Conservation (phyloP, 2,329 filamentous ascomycete species). For the Penicillium freii region DNA sequence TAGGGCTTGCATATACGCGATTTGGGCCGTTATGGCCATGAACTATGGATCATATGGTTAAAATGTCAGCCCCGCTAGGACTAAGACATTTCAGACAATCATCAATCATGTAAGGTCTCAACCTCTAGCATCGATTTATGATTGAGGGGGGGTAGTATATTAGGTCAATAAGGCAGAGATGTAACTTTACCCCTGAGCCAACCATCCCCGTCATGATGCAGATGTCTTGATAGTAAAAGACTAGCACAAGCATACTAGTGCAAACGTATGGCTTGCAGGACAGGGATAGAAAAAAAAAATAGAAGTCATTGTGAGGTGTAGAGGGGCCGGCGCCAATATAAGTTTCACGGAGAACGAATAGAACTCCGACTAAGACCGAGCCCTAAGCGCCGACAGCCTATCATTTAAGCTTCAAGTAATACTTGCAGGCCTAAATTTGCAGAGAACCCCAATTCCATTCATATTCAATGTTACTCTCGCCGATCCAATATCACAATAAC, state of each 20-base stretch:
- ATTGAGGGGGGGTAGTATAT: neutral
- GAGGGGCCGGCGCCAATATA: constrained; percentile 6
- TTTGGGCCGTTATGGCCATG: neutral
- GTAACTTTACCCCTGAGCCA: constrained; percentile 1
- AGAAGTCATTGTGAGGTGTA: neutral
- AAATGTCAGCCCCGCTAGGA: neutral
- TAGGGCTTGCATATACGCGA: neutral
- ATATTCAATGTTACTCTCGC: neutral
- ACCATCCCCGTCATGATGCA: neutral
- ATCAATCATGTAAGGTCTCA: neutral
- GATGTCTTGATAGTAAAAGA: neutral
- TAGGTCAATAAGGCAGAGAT: neutral
- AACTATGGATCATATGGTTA: neutral
- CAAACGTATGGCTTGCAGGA: neutral
- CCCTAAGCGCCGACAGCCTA: constrained; percentile 4
- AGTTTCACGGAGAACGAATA: constrained; percentile 4
- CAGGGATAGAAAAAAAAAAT: too few relatives aligned
- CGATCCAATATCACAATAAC: neutral
- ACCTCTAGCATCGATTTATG: neutral
- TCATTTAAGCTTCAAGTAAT: neutral
- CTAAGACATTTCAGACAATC: neutral
- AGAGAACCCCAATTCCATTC: neutral
- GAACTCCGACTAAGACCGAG: neutral
- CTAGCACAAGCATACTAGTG: neutral
- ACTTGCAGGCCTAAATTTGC: neutral